Evolutionary conservation across 1,284 basidiomycete species (phyloP), one percentile per base, ranked within the genome.

Genomic region (Exsudoporus floridanus): DNA sequence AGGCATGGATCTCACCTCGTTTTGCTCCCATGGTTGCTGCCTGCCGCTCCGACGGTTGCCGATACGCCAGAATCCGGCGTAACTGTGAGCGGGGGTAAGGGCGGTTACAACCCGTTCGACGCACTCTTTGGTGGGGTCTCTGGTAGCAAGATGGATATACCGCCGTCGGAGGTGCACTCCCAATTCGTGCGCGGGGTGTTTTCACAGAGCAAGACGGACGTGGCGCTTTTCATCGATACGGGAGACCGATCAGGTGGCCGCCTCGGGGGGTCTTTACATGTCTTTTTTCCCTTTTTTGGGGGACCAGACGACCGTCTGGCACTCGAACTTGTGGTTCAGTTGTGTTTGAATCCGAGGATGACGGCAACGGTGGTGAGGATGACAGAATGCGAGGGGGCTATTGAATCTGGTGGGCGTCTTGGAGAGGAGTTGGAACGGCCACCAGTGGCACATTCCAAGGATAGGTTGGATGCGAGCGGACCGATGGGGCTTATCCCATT

Each of bases 291-390:
- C 0, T 98, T 98, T 80, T 91, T 96, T 69, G 96, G 95, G 21
- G 96, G 96, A 0, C 87, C 92, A 0, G 96, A 99, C 68, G 96
- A 98, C 66, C 82, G 96, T 4, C 79, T 93, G 10, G 94, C 94
- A 0, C 76, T 98, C 27, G 78, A 85, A 33, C 83, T 97, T 56
- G 85, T 92, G 16, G 80, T 89, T 25, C 93, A 95, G 69, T 75
- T 97, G 19, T 94, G 91, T 66, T 65, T 74, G 57, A 87, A 89
- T 62, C 73, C 80, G 4, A 74, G 73, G 46, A 77, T 91, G 3
- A 82, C 74, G 5, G 94, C 92, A 5, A 93, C 90, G 0, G 75
- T 87, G 9, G 65, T 86, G 13, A 45, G 50, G 40, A 54, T 62
- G 60, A 34, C 46, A 2, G 63, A 51, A n/a, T 23, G 37, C 5